phyloP scores from a whole-genome alignment of 352 stramenopile genomes.

The Phytophthora quininea region DNA sequence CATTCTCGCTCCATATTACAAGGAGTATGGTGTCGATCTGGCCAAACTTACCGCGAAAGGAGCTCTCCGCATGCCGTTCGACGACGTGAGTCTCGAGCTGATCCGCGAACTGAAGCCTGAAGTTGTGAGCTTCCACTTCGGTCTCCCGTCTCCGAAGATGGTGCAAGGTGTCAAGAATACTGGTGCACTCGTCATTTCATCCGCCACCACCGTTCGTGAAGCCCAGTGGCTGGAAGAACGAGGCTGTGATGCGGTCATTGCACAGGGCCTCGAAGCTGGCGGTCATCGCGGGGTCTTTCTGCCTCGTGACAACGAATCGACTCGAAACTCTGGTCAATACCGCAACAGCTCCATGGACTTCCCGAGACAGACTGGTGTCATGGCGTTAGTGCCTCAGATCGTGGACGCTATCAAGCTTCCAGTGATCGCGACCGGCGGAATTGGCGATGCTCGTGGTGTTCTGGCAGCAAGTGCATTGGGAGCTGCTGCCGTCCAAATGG shows the following conservation, averaged over 20 bases:
- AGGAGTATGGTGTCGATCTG: conserved; percentile 32
- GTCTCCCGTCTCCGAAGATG: conserved; percentile 35
- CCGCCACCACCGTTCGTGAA: conserved; percentile 51
- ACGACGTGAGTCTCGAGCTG: conserved; percentile 43
- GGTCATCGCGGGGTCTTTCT: conserved; percentile 65
- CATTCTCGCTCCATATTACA: conserved; percentile 44
- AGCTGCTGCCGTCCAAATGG: conserved; percentile 64
- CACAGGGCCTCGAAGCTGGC: conserved; percentile 64
- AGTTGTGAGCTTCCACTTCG: conserved; percentile 78
- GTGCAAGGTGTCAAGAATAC: conserved; percentile 44
- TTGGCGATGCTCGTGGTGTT: conserved; percentile 54
- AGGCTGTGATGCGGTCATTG: conserved; percentile 57
- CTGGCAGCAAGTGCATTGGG: conserved; percentile 46
- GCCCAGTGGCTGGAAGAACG: conserved; percentile 30
- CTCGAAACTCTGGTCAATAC: conserved; percentile 14
- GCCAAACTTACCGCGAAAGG: conserved; percentile 22
- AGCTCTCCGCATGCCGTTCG: conserved; percentile 37
- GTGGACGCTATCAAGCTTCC: conserved; percentile 41
- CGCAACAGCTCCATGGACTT: conserved; percentile 36
- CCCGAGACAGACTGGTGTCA: conserved; percentile 38
- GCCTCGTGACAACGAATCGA: conserved; percentile 12
- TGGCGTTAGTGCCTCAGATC: conserved; percentile 60
- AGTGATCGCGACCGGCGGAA: conserved; percentile 64
- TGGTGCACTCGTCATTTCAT: conserved; percentile 48
- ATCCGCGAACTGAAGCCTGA: conserved; percentile 53